These are phyloP conservation scores for Trametes cubensis DNA, from an alignment of 768 basidiomycete species.

Conservation along the genomic window DNA sequence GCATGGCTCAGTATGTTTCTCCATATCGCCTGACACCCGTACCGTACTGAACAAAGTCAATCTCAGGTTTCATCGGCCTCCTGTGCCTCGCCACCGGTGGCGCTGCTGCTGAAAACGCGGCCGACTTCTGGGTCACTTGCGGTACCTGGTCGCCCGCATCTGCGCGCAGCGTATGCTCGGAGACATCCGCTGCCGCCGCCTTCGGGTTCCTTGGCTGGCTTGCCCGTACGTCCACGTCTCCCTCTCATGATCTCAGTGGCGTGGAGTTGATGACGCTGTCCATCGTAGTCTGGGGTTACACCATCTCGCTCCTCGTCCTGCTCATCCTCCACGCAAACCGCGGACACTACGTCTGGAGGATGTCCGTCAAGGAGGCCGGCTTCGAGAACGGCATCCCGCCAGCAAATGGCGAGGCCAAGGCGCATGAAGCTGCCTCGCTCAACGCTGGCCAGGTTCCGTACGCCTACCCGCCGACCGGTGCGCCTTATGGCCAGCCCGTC, in stretches of 20 bases:
- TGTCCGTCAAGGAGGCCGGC: slow-evolving; percentile 21
- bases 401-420: slow-evolving; percentile 10
- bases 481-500: not conserved
- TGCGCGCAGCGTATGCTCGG: slow-evolving; percentile 27
- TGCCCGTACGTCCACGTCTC: slow-evolving; percentile 19
- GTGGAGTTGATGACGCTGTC: not conserved
- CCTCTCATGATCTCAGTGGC: not conserved
- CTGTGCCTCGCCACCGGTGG: slow-evolving; percentile 35
- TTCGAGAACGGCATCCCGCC: slow-evolving; percentile 11
- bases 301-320: slow-evolving; percentile 22
- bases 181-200: slow-evolving; percentile 31
- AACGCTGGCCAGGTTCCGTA: slow-evolving; percentile 17
- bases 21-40: not conserved
- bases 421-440: slow-evolving; percentile 13
- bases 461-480: slow-evolving; percentile 13
- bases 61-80: slow-evolving; percentile 31
- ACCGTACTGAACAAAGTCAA: not conserved
- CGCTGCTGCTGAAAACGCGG: slow-evolving; percentile 20
- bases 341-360: slow-evolving; percentile 22
- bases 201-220: slow-evolving; percentile 33
- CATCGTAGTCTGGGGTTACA: slow-evolving; percentile 22
- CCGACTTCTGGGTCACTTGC: slow-evolving; percentile 18
- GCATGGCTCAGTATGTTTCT: slow-evolving; percentile 26
- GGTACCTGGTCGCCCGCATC: not conserved
- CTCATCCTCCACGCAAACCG: slow-evolving; percentile 19